Base-by-base conservation (phyloP, 148 eudicot genomes). In the Selenicereus undatus region DNA sequence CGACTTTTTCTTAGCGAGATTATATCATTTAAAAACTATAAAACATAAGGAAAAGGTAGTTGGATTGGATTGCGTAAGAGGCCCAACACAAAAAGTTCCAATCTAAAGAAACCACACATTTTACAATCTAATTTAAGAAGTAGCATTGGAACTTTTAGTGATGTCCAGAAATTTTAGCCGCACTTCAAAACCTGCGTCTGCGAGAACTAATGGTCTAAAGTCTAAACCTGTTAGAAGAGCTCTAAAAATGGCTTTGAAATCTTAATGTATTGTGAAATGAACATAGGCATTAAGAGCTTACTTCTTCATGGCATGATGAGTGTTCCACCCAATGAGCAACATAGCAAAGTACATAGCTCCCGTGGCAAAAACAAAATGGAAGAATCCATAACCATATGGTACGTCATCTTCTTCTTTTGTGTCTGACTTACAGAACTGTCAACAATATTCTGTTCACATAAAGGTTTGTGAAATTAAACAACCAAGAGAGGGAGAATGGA, bases 311-410 rank as follows among this genome's bases (percentile, higher is more conserved):
- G 93, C 71, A 84, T 92, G 96, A 87, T 94, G 89, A 80, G 92
- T 79, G 70, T 89, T 94, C 98, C 98, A 94, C 69, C 98, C 91
- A 36, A 91, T 86, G 52, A 94, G 84, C 30, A 94, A 87, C 98
- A 94, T 94, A 51, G 94, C 98, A 79, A 94, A 92, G 82, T 92
- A 94, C 98, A 94, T 94, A 4, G 94, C 87, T 77, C 98, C 98
- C 0, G 96, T 89, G 52, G 98, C 93, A 52, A 94, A 94, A 73
- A 94, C 98, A 35, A 94, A 91, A 85, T 94, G 98, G 79, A 92
- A 94, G 88, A 94, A 94, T 30, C 96, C 96, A 79, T 89, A 94
- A 43, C 94, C 92, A 80, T 94, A 94, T 24, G 96, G 96, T 73
- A 91, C 91, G 74, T 88, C 96, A 72, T 94, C 93, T 75, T 91